Conservation (phyloP, 2,329 filamentous ascomycete genomes). For the Colletotrichum abscissum region DNA sequence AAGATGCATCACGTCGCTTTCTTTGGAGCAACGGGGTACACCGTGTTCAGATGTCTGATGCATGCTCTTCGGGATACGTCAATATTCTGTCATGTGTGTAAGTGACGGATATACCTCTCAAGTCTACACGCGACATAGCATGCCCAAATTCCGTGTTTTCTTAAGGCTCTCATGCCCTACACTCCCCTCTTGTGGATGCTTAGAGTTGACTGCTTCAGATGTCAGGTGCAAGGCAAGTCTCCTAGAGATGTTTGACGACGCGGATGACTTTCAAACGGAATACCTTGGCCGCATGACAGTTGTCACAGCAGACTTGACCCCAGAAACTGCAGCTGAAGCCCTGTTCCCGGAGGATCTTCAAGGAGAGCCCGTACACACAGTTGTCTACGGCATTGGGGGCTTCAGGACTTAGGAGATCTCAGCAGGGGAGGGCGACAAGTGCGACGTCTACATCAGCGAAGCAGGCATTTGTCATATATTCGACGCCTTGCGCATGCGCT, state of each 20-base stretch:
- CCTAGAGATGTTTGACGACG: neutral
- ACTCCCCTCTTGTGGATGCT: neutral
- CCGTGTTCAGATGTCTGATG: slow-evolving; percentile 7
- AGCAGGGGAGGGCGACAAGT: neutral
- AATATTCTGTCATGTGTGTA: slow-evolving; percentile 10
- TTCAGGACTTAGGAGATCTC: neutral
- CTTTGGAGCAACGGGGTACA: slow-evolving; percentile 13
- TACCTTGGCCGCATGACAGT: neutral
- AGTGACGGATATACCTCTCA: neutral
- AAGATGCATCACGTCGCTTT: slow-evolving; percentile 21
- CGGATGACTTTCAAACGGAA: neutral
- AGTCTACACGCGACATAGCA: too few relatives aligned
- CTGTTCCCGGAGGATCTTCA: neutral
- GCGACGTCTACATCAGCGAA: neutral
- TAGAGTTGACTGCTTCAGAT: neutral
- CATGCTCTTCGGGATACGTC: neutral
- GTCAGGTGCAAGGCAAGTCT: neutral
- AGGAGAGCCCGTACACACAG: slow-evolving; percentile 5
- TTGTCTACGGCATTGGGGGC: slow-evolving; percentile 15
- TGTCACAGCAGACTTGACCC: neutral
- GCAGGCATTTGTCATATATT: neutral
- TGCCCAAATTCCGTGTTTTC: neutral
- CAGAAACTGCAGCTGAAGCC: neutral
- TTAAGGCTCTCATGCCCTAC: too few relatives aligned
- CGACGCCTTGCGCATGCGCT: neutral